A percentile compares a stretch with the other conserved stretches of the same genome.
phyloP scores from a whole-genome alignment of 495 filamentous ascomycete species.

The Penicillium manginii region DNA sequence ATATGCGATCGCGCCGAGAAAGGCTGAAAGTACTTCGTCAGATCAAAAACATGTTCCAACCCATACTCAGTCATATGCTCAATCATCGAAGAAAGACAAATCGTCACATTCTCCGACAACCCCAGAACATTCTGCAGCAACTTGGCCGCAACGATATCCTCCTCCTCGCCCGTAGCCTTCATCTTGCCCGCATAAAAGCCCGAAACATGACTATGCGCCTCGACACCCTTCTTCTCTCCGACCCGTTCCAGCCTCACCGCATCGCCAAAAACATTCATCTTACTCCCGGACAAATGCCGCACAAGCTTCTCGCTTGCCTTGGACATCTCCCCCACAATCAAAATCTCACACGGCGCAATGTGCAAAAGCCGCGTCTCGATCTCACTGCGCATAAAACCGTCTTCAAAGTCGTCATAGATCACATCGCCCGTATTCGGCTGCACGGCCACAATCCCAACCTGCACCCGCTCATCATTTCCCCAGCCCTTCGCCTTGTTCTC shows the following conservation, averaged over 20 bases:
- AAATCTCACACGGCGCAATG: slow-evolving; percentile 92
- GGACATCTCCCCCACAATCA: slow-evolving; percentile 92
- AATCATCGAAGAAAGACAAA: slow-evolving; percentile 97
- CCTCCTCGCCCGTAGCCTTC: slow-evolving; percentile 57
- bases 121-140: slow-evolving; percentile 86
- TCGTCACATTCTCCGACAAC: slow-evolving; percentile 81
- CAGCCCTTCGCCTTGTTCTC: slow-evolving; percentile 83
- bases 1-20: slow-evolving; percentile 95
- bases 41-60: slow-evolving; percentile 91
- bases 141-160: slow-evolving; percentile 53
- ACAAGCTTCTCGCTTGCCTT: slow-evolving; percentile 94
- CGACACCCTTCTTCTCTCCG: slow-evolving; percentile 73
- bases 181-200: slow-evolving; percentile 93
- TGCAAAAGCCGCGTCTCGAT: slow-evolving; percentile 93
- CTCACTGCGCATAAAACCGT: slow-evolving; percentile 97
- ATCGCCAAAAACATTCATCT: slow-evolving; percentile 92
- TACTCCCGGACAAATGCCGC: slow-evolving; percentile 84
- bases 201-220: slow-evolving; percentile 86
- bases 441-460: slow-evolving; percentile 91
- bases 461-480: slow-evolving; percentile 90
- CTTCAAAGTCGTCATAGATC: slow-evolving; percentile 95
- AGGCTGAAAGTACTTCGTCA: slow-evolving; percentile 97
- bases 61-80: slow-evolving; percentile 91
- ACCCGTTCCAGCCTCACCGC: slow-evolving; percentile 81
- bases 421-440: slow-evolving; percentile 96